These are phyloP conservation scores for Astragalus membranaceus DNA, from an alignment of 306 rosid species.

Conservation along the genomic window DNA sequence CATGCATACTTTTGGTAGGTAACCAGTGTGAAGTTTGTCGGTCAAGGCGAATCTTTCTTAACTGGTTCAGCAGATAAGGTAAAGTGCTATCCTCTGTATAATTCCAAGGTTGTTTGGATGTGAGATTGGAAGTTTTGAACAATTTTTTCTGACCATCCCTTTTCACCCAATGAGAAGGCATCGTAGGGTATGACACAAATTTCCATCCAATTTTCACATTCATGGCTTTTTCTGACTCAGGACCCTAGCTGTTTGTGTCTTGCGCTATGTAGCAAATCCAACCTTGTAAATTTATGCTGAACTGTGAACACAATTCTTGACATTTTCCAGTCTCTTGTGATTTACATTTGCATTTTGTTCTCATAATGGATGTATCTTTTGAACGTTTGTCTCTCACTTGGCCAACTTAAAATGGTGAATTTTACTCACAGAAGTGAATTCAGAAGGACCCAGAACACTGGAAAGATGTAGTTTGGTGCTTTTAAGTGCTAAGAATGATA, in stretches of 20 bases:
- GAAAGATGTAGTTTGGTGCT: not conserved
- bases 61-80: slow-evolving; percentile 95
- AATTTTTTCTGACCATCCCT: not conserved
- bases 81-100: slow-evolving; percentile 2
- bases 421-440: not conserved
- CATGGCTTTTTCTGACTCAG: not conserved
- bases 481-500: not conserved
- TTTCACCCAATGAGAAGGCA: not conserved
- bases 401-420: not conserved
- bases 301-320: not conserved
- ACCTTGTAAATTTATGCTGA: not conserved
- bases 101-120: not conserved
- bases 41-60: slow-evolving; percentile 59
- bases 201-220: not conserved
- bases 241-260: not conserved
- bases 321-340: not conserved
- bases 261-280: not conserved
- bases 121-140: not conserved
- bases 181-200: not conserved
- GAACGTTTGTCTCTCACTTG: not conserved
- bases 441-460: not conserved
- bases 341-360: not conserved
- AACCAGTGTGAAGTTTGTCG: slow-evolving; percentile 81
- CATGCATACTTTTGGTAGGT: slow-evolving; percentile 44
- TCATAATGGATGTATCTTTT: not conserved